Percentiles rank a stretch among this genome's conserved stretches.
Evolutionary conservation across 148 eudicot species (phyloP).

Genomic region (Silene latifolia): DNA sequence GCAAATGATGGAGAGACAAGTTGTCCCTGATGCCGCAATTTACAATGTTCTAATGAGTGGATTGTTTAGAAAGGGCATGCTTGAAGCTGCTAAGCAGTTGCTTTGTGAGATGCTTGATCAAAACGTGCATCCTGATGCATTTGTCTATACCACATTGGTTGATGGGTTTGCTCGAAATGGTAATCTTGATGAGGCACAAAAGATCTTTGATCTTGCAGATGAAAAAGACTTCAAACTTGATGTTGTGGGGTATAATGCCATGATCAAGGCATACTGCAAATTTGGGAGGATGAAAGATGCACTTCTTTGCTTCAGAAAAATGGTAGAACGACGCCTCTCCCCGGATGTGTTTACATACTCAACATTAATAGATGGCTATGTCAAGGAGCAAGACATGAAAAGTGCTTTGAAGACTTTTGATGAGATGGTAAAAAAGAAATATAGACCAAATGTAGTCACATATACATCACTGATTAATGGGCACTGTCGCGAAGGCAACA

Average conservation of each 20-base stretch:
- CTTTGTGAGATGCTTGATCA: conserved; percentile 75
- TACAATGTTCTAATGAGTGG: conserved; percentile 79
- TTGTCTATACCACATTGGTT: conserved; percentile 62
- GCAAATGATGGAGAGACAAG: conserved; percentile 66
- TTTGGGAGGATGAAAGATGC: conserved; percentile 76
- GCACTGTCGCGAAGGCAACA: conserved; percentile 50
- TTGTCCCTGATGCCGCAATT: conserved; percentile 69
- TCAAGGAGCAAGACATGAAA: conserved; percentile 63
- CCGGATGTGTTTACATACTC: conserved; percentile 88
- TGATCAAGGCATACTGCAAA: conserved; percentile 85
- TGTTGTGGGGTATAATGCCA: conserved; percentile 70
- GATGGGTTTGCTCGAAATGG: conserved; percentile 73
- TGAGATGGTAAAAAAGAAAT: conserved; percentile 52
- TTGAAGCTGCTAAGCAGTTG: conserved; percentile 55
- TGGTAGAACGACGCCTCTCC: conserved; percentile 35
- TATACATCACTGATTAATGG: conserved; percentile 85
- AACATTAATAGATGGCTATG: conserved; percentile 74
- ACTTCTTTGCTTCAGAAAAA: conserved; percentile 45
- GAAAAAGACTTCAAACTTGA: conserved; percentile 56
- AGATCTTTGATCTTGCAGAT: conserved; percentile 47
- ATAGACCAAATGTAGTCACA: conserved; percentile 77
- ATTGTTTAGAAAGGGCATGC: conserved; percentile 61
- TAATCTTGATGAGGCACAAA: conserved; percentile 63
- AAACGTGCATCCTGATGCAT: conserved; percentile 59
- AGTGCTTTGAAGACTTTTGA: conserved; percentile 51